Evolutionary conservation across 1,284 basidiomycete species (phyloP).

Genomic region (Pterula multifida): DNA sequence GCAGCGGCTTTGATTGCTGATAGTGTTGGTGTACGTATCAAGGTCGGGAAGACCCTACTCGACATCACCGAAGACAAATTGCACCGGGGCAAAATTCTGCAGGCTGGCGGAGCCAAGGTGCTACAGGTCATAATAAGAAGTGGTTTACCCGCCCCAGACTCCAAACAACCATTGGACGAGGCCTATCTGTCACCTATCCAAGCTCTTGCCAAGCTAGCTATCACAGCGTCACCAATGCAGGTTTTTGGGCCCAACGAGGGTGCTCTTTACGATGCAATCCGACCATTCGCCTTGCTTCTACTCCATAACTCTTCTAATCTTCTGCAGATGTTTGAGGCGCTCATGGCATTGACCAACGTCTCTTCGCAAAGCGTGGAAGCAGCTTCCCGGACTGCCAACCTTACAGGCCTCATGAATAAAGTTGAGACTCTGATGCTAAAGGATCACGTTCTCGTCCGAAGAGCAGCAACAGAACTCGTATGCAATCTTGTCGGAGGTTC

Average conservation of each 20-base stretch:
- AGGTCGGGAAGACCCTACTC: slow-evolving; percentile 48
- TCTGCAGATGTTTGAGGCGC: slow-evolving; percentile 82
- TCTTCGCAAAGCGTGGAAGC: slow-evolving; percentile 64
- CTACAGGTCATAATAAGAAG: slow-evolving; percentile 53
- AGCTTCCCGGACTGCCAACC: slow-evolving; percentile 50
- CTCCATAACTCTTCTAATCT: slow-evolving; percentile 54
- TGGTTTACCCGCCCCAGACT: slow-evolving; percentile 14
- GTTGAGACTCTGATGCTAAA: slow-evolving; percentile 78
- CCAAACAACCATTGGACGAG: slow-evolving; percentile 23
- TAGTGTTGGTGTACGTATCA: slow-evolving; percentile 39
- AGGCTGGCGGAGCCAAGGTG: slow-evolving; percentile 73
- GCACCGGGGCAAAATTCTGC: slow-evolving; percentile 70
- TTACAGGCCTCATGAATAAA: slow-evolving; percentile 52
- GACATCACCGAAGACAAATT: slow-evolving; percentile 67
- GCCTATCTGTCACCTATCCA: slow-evolving; percentile 64
- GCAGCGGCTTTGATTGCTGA: slow-evolving; percentile 27
- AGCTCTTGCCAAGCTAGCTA: slow-evolving; percentile 85
- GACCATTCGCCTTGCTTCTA: slow-evolving; percentile 65
- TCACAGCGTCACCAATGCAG: slow-evolving; percentile 81
- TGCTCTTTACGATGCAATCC: slow-evolving; percentile 68
- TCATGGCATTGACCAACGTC: slow-evolving; percentile 94
- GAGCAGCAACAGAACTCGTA: slow-evolving; percentile 85
- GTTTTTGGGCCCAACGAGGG: slow-evolving; percentile 80
- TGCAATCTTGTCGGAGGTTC: slow-evolving; percentile 84
- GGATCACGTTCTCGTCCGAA: slow-evolving; percentile 71